Base-by-base conservation (phyloP, 2,329 filamentous ascomycete genomes). In the Colletotrichum tamarilloi region DNA sequence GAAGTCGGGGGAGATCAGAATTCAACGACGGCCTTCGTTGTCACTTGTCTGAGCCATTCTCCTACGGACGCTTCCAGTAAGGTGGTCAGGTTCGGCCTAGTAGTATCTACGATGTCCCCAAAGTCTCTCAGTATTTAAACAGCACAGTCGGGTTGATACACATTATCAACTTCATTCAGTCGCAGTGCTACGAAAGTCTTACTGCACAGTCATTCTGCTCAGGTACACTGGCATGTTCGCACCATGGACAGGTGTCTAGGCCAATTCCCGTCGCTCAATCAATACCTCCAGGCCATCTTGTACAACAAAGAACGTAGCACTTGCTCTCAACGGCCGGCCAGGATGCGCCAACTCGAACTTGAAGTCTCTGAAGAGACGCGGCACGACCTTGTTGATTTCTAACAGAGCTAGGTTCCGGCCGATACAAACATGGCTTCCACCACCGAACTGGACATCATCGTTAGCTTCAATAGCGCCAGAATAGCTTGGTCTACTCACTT, bases 321-420 rank as follows among this genome's bases (percentile, higher is more conserved):
- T 85, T n/a, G 87, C 87, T 72, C 84, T 85, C 75, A 90, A 81
- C 64, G 86, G 83, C 55, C 85, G 82, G 11, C 83, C 82, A 0
- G 87, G 87, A 70, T 87, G 82, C n/a, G 86, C 84, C 30, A 90
- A 81, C 77, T 87, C 82, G 74, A 91, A 86, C 57, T 87, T 81
- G 76, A 87, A 91, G 73, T 89, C 85, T n/a, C 87, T 79, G 74
- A 89, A 79, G 30, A 91, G 80, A 46, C 87, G 85, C 5, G 88
- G 88, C 46, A 89, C 80, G 46, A 91, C 84, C 82, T 91, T 92
- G 81, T 90, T 89, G 76, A 90, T 89, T 79, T 90, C 88, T 32
- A 90, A 80, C 53, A 89, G 80, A 0, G 87, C 88, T 38, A 90
- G 77, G 77, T 90, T 88, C 5, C 86, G 84, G 24, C 88, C 88